phyloP scores from a whole-genome alignment of 1,139 yeast genomes.

The Meyerozyma guilliermondii region DNA sequence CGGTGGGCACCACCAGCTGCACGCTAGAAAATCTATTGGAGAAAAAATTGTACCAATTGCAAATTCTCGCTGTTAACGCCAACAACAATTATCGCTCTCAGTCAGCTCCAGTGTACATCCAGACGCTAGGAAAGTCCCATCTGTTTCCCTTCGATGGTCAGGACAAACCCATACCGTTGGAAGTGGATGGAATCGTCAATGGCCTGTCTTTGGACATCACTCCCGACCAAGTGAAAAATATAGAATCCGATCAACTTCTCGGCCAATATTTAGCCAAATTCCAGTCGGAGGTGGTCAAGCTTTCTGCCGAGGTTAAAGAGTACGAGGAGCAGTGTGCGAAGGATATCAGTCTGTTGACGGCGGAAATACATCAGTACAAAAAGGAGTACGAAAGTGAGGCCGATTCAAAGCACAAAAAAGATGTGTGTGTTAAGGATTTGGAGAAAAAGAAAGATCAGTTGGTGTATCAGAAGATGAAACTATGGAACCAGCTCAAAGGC shows the following conservation, averaged over 20 bases:
- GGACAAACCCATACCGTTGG: background rate
- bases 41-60: constrained; percentile 29
- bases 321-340: constrained; percentile 15
- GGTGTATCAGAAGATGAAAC: constrained; percentile 29
- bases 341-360: constrained; percentile 22
- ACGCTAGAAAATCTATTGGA: constrained; percentile 29
- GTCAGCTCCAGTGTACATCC: constrained; percentile 27
- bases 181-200: background rate
- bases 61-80: constrained; percentile 36
- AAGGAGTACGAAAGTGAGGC: constrained; percentile 29
- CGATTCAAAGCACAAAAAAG: constrained; percentile 26
- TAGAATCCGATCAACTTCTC: constrained; percentile 16
- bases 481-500: constrained; percentile 22
- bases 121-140: constrained; percentile 5
- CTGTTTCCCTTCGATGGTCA: background rate
- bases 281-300: constrained; percentile 26
- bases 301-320: constrained; percentile 20
- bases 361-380: constrained; percentile 16
- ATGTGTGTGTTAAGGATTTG: constrained; percentile 27
- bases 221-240: constrained; percentile 14
- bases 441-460: constrained; percentile 29
- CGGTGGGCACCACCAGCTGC: constrained; percentile 33
- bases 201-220: constrained; percentile 10
- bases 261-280: constrained; percentile 20
- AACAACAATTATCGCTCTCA: constrained; percentile 33